Evolutionary conservation across 805 yeast genomes (phyloP).

Genomic region (Metschnikowia continentalis): DNA sequence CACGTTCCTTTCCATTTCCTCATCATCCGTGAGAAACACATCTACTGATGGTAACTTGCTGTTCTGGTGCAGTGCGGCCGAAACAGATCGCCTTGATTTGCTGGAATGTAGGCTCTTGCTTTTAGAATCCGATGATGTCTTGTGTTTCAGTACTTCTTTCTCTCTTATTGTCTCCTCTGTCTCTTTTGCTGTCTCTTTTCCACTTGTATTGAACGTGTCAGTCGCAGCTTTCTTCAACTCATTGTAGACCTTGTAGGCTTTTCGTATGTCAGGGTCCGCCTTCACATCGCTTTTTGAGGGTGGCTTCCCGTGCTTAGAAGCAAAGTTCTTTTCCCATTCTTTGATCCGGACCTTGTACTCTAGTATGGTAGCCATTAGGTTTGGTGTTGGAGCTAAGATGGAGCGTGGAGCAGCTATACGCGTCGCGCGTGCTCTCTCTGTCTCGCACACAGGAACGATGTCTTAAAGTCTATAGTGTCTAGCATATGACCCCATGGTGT

Average conservation of each 20-base stretch:
- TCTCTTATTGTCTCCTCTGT: background rate
- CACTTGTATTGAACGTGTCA: background rate
- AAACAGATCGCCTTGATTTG: background rate
- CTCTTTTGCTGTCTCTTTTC: background rate
- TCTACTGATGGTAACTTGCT: slow-evolving; percentile 1
- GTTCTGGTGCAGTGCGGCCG: background rate
- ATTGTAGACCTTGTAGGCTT: slow-evolving; percentile 32
- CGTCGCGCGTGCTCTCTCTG: background rate
- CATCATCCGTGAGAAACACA: slow-evolving; percentile 13
- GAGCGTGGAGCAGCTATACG: background rate
- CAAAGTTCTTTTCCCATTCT: slow-evolving; percentile 37
- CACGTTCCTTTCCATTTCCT: slow-evolving; percentile 10
- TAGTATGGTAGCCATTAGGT: slow-evolving; percentile 9
- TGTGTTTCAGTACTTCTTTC: background rate
- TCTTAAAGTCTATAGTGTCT: background rate
- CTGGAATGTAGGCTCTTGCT: background rate
- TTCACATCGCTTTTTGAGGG: slow-evolving; percentile 37
- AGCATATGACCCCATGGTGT: background rate
- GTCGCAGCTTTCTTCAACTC: slow-evolving; percentile 9
- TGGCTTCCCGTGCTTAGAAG: slow-evolving; percentile 21
- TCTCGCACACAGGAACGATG: background rate
- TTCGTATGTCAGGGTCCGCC: slow-evolving; percentile 23
- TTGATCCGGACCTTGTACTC: slow-evolving; percentile 25
- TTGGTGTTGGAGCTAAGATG: background rate
- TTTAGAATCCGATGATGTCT: background rate